Base-by-base conservation (phyloP, 2,329 filamentous ascomycete genomes). In the Fusarium oxysporum region DNA sequence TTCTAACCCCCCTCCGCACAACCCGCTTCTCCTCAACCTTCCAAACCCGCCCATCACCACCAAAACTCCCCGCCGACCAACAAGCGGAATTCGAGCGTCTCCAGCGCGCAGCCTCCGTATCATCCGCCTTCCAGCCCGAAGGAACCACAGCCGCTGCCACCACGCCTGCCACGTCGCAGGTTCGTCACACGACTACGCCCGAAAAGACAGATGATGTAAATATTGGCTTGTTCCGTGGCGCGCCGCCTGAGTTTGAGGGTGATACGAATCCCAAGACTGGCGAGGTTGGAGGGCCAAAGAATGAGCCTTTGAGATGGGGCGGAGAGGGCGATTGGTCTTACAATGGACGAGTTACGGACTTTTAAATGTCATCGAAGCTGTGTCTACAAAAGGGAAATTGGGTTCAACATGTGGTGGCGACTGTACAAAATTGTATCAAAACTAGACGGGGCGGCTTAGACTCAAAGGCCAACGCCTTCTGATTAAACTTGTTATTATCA, bases 201-300 rank as follows among this genome's bases (percentile, higher is more conserved):
- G 66, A 78, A 12, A 74, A 71, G 23, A 54, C 40, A 30, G 83
- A 86, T 58, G 86, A 87, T 25, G 84, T 85, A n/a, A 88, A 87
- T 44, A 85, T 89, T 55, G 91, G 90, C 68, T 84, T 96, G 64
- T 87, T 92, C 72, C 86, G 91, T 72, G 96, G 96, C 40, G 92
- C 95, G 47, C 89, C 91, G 78, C 95, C 96, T 4, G 96, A 98
- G 84, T 99, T 99, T 78, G 91, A 96, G 75, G 96, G 96, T 65
- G 95, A 98, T 60, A 88, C 86, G 62, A 98, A 99, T 82, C 96
- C 96, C 6, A 92, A 92, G 86, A 99, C 96, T 3, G 96, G 96
- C 30, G 96, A 99, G 86, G 90, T 98, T 16, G 96, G 96, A 10
- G 96, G 96, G 2, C 96, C 96, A 10, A 99, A 98, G 90, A 98